These are phyloP conservation scores for Arthrobotrys conoides DNA, from an alignment of 2,329 filamentous ascomycete genomes.

Conservation along the genomic window DNA sequence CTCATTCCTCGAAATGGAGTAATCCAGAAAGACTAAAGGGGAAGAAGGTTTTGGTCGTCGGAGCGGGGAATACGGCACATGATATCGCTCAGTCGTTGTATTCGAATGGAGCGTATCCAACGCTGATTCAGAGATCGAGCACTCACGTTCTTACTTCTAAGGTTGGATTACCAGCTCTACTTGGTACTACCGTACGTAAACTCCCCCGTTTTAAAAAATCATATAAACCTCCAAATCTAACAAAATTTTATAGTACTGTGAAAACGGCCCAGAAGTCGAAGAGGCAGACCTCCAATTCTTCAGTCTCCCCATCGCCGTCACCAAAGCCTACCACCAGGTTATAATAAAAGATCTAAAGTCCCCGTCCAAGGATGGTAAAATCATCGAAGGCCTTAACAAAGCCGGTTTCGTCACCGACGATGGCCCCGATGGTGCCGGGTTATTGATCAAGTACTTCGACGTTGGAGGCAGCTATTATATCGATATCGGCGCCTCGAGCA, in stretches of 20 bases:
- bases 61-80: conserved; percentile 78
- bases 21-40: conserved; percentile 68
- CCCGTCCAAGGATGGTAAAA: conserved; percentile 65
- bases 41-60: conserved; percentile 77
- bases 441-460: conserved; percentile 76
- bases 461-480: conserved; percentile 80
- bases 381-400: conserved; percentile 69
- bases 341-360: conserved; percentile 20
- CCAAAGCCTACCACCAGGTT: conserved; percentile 72
- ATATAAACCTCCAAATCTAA: conserved; percentile 4
- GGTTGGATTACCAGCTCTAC: conserved; percentile 71
- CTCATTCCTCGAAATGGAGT: conserved; percentile 76
- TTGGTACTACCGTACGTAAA: conserved; percentile 69
- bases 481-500: conserved; percentile 75
- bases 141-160: conserved; percentile 76
- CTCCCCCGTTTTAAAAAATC: neutral
- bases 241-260: conserved; percentile 66
- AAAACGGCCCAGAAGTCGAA: conserved; percentile 74
- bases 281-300: conserved; percentile 77
- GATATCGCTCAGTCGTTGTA: conserved; percentile 79
- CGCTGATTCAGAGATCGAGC: conserved; percentile 78
- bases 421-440: conserved; percentile 73
- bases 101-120: conserved; percentile 75
- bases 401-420: conserved; percentile 75
- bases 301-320: conserved; percentile 73